Percentiles rank a stretch among this genome's conserved stretches.
These are phyloP conservation scores for Clonostachys byssicola DNA, from an alignment of 2,329 filamentous ascomycete genomes.

Conservation along the genomic window DNA sequence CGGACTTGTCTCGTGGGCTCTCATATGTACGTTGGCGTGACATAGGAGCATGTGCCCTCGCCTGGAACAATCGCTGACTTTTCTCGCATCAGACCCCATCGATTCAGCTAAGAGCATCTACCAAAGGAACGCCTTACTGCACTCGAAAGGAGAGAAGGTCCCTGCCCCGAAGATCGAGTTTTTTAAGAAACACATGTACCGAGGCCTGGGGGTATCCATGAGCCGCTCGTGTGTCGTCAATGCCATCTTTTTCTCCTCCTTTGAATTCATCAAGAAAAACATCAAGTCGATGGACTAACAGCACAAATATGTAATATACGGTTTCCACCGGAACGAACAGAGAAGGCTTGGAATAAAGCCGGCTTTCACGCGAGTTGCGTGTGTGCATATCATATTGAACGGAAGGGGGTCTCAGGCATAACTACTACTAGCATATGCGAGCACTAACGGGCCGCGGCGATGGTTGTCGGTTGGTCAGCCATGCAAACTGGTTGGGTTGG, in stretches of 20 bases:
- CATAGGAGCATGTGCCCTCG: neutral
- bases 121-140: constrained; percentile 74
- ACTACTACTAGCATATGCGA: too few relatives aligned
- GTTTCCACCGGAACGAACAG: too few relatives aligned
- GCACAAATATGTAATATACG: neutral
- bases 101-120: constrained; percentile 85
- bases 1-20: constrained; percentile 78
- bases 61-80: too few relatives aligned
- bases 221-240: constrained; percentile 78
- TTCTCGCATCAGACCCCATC: constrained; percentile 50
- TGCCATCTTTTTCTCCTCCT: constrained; percentile 85
- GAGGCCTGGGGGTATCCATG: constrained; percentile 80
- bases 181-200: constrained; percentile 75
- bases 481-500: too few relatives aligned
- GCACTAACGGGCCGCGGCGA: too few relatives aligned
- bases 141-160: constrained; percentile 59
- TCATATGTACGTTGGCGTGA: constrained; percentile 55
- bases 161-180: constrained; percentile 72
- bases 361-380: too few relatives aligned
- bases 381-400: neutral
- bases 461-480: too few relatives aligned
- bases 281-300: constrained; percentile 51
- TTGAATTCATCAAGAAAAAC: constrained; percentile 75
- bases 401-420: constrained; percentile 5
- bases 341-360: too few relatives aligned